Evolutionary conservation across 805 yeast species (phyloP).

Genomic region (fission yeast (Schizosaccharomyces pombe)): DNA sequence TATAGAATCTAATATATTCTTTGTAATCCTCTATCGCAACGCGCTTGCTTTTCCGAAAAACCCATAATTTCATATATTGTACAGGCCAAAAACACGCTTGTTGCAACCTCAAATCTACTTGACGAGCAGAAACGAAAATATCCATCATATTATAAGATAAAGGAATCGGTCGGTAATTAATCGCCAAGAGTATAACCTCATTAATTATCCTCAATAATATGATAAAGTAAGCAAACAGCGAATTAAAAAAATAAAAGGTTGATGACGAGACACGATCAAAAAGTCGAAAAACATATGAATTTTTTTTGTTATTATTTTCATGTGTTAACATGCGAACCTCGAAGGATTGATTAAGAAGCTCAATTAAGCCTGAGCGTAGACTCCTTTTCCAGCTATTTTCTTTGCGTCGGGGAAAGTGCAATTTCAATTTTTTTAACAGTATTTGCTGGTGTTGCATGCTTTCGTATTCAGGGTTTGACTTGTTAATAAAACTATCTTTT

Average conservation of each 20-base stretch:
- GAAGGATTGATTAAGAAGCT: conserved; percentile 17
- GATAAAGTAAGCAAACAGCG: conserved; percentile 9
- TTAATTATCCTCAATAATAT: conserved; percentile 13
- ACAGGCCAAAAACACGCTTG: conserved; percentile 60
- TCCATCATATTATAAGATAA: conserved; percentile 14
- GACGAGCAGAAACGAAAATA: conserved; percentile 45
- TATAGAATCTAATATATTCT: conserved; percentile 43
- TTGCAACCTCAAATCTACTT: conserved; percentile 50
- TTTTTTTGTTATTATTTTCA: conserved; percentile 7
- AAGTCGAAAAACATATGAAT: conserved; percentile 5
- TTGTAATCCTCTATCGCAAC: conserved; percentile 20
- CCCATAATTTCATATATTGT: conserved; percentile 40
- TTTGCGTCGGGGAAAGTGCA: conserved; percentile 10
- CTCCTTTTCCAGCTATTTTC: conserved; percentile 4
- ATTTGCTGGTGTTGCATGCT: conserved; percentile 6
- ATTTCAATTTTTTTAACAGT: conserved; percentile 9
- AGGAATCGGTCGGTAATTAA: conserved; percentile 13
- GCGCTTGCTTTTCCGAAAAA: conserved; percentile 19
- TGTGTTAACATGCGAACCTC: conserved; percentile 15
- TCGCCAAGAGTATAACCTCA: conserved; percentile 14
- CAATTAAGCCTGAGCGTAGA: conserved; percentile 12
- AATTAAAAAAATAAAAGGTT: conserved; percentile 5
- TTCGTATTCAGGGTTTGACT: conserved; percentile 13
- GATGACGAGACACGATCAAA: conserved; percentile 3
- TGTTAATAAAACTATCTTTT: conserved; percentile 13